Base-by-base conservation (phyloP, 2,329 filamentous ascomycete species). In the Scorias spongiosa region DNA sequence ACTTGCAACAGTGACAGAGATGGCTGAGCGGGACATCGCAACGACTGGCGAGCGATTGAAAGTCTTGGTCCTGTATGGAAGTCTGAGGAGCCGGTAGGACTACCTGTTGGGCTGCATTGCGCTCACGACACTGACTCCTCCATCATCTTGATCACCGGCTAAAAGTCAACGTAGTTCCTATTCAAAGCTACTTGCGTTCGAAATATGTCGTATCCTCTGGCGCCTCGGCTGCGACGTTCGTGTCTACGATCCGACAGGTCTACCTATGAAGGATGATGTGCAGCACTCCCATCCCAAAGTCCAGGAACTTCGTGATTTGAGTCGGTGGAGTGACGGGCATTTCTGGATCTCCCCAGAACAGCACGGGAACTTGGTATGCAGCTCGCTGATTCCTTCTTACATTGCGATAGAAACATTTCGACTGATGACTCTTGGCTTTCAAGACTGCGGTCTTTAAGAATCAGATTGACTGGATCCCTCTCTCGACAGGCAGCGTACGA, bases 381-480 rank as follows among this genome's bases (percentile, higher is more conserved):
- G 51, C 65, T 51, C 20, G n/a, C 42, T 44, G 20, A 40, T 34
- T 10, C 29, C 14, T 32, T 7, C 29, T 42, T 5, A 30, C 41
- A 12, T 34, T 41, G 4, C 15, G 11, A 10, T 39, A 41, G n/a
- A 14, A 8, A 14, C 11, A n/a, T 14, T 5, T 9, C 2, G 7
- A 38, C 37, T 28, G 46, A 39, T 44, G 42, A 49, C 4, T 7
- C 32, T 10, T 18, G 5, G 10, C 29, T 26, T 26, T 14, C 40
- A 74, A 26, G 66, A 80, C 77, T 0, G 75, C 70, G 3, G 72
- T 81, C 0, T 81, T 81, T 66, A 81, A 81, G 49, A 78, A 79
- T 49, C 77, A 81, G 49, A 81, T 81, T 40, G 78, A 82, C 57
- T 81, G 78, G 79, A 78, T 81, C 34, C 78, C 78, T 0, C 63